phyloP scores from a whole-genome alignment of 2,329 filamentous ascomycete species.

The Hypoxylon sp. region DNA sequence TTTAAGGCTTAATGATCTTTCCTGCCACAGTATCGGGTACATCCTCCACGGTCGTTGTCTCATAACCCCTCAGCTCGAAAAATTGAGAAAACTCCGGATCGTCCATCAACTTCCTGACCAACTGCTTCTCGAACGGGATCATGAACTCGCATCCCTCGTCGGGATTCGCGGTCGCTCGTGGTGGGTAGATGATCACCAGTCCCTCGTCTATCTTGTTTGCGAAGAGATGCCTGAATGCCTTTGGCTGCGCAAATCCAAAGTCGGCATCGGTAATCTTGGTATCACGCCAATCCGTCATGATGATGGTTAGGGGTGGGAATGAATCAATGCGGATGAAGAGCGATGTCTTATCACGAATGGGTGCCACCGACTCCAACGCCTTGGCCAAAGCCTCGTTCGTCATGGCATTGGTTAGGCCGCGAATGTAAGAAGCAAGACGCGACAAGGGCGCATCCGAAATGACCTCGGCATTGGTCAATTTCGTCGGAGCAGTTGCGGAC shows the following conservation, averaged over 20 bases:
- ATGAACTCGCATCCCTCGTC: conserved; percentile 46
- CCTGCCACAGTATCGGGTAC: conserved; percentile 6
- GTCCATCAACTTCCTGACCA: conserved; percentile 29
- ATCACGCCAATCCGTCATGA: conserved; percentile 43
- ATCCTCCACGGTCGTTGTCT: conserved; percentile 21
- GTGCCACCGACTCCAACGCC: conserved; percentile 53
- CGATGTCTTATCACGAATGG: conserved; percentile 56
- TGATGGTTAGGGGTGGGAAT: conserved; percentile 49
- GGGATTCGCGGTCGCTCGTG: conserved; percentile 18
- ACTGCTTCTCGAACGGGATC: conserved; percentile 40
- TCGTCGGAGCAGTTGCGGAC: conserved; percentile 46
- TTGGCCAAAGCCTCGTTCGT: conserved; percentile 54
- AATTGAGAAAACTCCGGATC: conserved; percentile 45
- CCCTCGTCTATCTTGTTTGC: conserved; percentile 34
- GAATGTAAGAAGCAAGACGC: conserved; percentile 56
- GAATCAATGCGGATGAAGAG: conserved; percentile 56
- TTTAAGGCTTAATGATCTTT: conserved; percentile 9
- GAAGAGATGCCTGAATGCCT: conserved; percentile 40
- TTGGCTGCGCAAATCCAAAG: conserved; percentile 44
- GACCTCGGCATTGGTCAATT: conserved; percentile 54
- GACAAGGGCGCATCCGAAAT: conserved; percentile 56
- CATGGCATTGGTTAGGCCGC: conserved; percentile 55
- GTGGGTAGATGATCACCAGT: conserved; percentile 39
- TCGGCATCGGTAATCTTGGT: conserved; percentile 37
- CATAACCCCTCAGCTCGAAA: conserved; percentile 45